These are phyloP conservation scores for Aspergillus uvarum DNA, from an alignment of 2,329 filamentous ascomycete genomes.

Conservation along the genomic window DNA sequence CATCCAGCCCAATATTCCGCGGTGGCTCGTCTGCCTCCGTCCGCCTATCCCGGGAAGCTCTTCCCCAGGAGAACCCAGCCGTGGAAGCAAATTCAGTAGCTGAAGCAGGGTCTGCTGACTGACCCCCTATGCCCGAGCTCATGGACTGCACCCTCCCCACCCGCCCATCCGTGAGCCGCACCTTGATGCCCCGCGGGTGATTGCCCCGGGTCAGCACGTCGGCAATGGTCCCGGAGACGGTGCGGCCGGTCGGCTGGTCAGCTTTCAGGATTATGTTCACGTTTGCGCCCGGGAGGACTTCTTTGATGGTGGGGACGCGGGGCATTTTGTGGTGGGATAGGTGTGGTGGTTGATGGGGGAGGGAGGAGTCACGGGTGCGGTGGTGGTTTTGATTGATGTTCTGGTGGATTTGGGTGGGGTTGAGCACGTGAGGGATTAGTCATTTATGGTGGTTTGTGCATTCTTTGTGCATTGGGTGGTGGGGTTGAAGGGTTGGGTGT, in stretches of 20 bases:
- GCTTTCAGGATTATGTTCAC: conserved; percentile 75
- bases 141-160: conserved; percentile 68
- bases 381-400: neutral
- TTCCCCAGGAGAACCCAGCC: neutral
- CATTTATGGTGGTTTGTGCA: no score
- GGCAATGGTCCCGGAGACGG: conserved; percentile 65
- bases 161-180: conserved; percentile 68
- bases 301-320: conserved; percentile 19
- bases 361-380: neutral
- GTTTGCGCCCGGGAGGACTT: conserved; percentile 52
- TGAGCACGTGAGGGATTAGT: no score
- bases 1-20: conserved; percentile 14
- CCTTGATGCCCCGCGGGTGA: conserved; percentile 77
- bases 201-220: conserved; percentile 71
- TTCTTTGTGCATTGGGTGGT: no score
- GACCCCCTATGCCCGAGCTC: neutral
- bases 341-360: neutral
- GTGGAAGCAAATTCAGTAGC: no score
- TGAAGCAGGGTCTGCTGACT: neutral
- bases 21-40: conserved; percentile 2
- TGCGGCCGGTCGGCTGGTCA: conserved; percentile 71
- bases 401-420: neutral
- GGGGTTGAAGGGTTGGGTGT: no score
- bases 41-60: neutral
- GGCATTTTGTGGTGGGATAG: conserved; percentile 10